A percentile compares a stretch with the other conserved stretches of the same genome.
These are phyloP conservation scores for Aristolochia fimbriata DNA, from an alignment of 164 flowering plant genomes.

Conservation along the genomic window DNA sequence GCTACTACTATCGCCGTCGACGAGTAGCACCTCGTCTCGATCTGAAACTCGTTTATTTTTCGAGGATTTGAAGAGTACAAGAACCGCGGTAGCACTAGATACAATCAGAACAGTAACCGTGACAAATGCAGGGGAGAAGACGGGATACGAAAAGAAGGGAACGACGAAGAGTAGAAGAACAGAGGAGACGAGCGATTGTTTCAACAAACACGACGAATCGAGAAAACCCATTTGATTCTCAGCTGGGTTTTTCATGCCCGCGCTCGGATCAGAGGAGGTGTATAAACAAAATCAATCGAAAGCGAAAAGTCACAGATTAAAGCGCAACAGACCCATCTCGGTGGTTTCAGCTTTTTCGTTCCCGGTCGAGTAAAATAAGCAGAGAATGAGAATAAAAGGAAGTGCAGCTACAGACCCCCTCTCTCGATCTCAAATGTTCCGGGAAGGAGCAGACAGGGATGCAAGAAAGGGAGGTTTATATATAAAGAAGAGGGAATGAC, in stretches of 20 bases:
- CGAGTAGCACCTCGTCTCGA: slow-evolving; percentile 7
- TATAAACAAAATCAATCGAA: background rate
- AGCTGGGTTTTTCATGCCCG: background rate
- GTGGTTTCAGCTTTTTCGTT: no score
- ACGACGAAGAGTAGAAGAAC: slow-evolving; percentile 13
- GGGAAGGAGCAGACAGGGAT: no score
- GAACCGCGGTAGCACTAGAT: slow-evolving; percentile 20
- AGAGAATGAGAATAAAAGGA: no score
- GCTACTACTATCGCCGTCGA: background rate
- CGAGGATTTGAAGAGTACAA: slow-evolving; percentile 21
- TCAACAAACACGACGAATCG: slow-evolving; percentile 1
- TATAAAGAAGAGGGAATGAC: no score
- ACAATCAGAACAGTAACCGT: slow-evolving; percentile 24
- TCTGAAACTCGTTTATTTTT: slow-evolving; percentile 17
- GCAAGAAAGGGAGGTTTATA: no score
- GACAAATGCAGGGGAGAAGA: slow-evolving; percentile 24
- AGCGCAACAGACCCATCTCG: background rate
- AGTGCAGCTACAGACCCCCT: no score
- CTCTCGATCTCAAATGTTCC: no score
- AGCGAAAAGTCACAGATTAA: background rate
- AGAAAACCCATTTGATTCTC: slow-evolving; percentile 1
- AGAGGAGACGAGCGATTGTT: slow-evolving; percentile 4
- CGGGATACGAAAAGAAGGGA: slow-evolving; percentile 13
- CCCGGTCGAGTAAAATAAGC: no score
- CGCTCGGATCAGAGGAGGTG: slow-evolving; percentile 5